Base-by-base conservation (phyloP, 306 rosid species). In the Castanopsis chinensis region DNA sequence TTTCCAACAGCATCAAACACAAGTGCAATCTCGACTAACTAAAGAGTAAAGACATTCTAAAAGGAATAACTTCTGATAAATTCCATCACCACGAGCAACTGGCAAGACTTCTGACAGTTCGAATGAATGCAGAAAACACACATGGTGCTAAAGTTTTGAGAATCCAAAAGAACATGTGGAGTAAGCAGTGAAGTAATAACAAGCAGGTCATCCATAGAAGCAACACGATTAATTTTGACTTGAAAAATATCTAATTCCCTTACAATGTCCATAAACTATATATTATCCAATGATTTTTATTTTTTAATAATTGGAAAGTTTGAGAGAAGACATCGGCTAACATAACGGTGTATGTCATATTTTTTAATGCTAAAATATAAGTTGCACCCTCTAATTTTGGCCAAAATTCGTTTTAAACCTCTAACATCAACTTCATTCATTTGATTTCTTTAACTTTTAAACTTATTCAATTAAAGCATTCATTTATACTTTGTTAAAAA, bases 171-270 rank as follows among this genome's bases (percentile, higher is more conserved):
- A 83, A 89, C 86, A 53, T 74, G 67, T 0, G 93, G 98, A 67
- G 99, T 97, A 83, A 93, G 94, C 71, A 95, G 83, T 2, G 99
- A 83, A 28, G 98, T 87, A 84, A 93, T 89, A 57, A 95, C 83
- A 76, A 93, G 86, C 0, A 94, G 99, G 81, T 93, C 98, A 80
- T 93, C 98, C 85, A 93, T 82, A 73, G 97, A 87, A 73, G 97
- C 97, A 81, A 95, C 97, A 74, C 90, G 99, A 84, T n/a, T n/a
- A n/a, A n/a, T 95, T 95, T 98, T 95, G 18, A 93, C 97, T 97
- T 94, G 82, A 74, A 85, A 78, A 15, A 43, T 65, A 71, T 20
- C 23, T 19, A 30, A n/a, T 17, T 35, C 35, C 61, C 41, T n/a
- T 13, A 27, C 5, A 14, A 52, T 41, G 45, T 41, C 45, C 45